Evolutionary conservation across 495 filamentous ascomycete species (phyloP).

Genomic region (Aspergillus avenaceus): DNA sequence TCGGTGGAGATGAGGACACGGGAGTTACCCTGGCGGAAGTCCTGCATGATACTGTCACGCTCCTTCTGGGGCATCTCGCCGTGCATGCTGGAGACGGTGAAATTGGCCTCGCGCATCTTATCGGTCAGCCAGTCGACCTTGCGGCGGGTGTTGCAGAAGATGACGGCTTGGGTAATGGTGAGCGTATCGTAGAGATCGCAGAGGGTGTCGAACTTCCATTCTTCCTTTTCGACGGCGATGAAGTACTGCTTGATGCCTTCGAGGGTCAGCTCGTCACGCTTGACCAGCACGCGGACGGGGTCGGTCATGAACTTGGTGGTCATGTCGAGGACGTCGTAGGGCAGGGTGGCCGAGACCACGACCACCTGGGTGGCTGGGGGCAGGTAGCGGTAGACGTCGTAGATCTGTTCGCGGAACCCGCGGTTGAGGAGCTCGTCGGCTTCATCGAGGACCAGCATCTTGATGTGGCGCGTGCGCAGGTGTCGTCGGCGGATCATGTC

Average conservation of each 20-base stretch:
- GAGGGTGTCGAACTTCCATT: constrained; percentile 99
- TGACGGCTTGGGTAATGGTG: constrained; percentile 98
- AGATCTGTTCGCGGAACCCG: constrained; percentile 98
- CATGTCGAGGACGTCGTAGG: constrained; percentile 97
- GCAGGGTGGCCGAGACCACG: constrained; percentile 93
- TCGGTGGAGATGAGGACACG: constrained; percentile 98
- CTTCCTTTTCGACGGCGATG: constrained; percentile 98
- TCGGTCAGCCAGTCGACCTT: constrained; percentile 99
- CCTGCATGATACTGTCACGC: constrained; percentile 97
- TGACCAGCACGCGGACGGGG: constrained; percentile 96
- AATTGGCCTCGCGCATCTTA: constrained; percentile 97
- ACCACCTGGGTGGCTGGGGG: constrained; percentile 97
- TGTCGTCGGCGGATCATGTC: constrained; percentile 99
- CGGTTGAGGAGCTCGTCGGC: constrained; percentile 90
- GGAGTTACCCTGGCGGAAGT: constrained; percentile 94
- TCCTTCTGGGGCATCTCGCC: constrained; percentile 99
- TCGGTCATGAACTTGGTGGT: constrained; percentile 99
- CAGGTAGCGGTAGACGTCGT: constrained; percentile 96
- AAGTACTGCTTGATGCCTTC: constrained; percentile 99
- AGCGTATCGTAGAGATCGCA: constrained; percentile 99
- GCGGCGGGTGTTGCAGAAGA: constrained; percentile 99
- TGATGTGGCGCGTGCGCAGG: constrained; percentile 89
- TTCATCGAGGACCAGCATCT: constrained; percentile 98
- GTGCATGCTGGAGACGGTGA: constrained; percentile 98
- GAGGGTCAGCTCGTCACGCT: constrained; percentile 97